Percentiles rank a stretch among this genome's conserved stretches.
phyloP scores from a whole-genome alignment of 345 rosid genomes.

The Xanthoceras sorbifolium region DNA sequence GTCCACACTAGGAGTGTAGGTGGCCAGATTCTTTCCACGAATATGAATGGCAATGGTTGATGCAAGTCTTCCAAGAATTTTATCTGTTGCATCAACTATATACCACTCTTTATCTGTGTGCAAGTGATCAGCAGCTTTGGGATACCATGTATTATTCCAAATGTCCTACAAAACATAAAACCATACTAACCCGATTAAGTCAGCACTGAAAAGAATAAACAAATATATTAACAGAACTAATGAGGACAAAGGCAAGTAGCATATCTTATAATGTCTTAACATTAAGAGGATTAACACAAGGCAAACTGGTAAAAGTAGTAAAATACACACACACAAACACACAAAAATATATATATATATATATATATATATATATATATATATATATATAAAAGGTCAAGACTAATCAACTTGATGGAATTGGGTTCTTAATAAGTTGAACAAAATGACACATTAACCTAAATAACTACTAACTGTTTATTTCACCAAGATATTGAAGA shows the following conservation, averaged over 20 bases:
- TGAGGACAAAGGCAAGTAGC: background rate
- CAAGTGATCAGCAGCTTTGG: conserved; percentile 84
- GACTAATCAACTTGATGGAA: background rate
- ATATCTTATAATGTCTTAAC: background rate
- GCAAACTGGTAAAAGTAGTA: too few species aligned
- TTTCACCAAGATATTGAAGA: background rate
- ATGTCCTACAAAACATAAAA: conserved; percentile 60
- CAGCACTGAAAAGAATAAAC: background rate
- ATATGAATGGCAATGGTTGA: conserved; percentile 86
- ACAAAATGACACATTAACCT: background rate
- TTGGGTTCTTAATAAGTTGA: background rate
- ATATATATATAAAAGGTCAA: background rate
- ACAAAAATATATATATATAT: too few species aligned
- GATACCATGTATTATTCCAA: conserved; percentile 98
- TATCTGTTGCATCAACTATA: conserved; percentile 89
- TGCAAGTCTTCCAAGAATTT: conserved; percentile 85
- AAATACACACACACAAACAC: too few species aligned
- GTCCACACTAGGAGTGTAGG: conserved; percentile 96
- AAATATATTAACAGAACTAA: background rate
- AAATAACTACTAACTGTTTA: background rate
- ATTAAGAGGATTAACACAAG: background rate
- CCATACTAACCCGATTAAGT: background rate
- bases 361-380: too few species aligned
- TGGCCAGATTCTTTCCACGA: conserved; percentile 89
- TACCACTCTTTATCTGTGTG: conserved; percentile 87